Evolutionary conservation across 129 eudicot species (phyloP), one percentile per base, ranked within the genome.

Genomic region (Pulicaria dysenterica): DNA sequence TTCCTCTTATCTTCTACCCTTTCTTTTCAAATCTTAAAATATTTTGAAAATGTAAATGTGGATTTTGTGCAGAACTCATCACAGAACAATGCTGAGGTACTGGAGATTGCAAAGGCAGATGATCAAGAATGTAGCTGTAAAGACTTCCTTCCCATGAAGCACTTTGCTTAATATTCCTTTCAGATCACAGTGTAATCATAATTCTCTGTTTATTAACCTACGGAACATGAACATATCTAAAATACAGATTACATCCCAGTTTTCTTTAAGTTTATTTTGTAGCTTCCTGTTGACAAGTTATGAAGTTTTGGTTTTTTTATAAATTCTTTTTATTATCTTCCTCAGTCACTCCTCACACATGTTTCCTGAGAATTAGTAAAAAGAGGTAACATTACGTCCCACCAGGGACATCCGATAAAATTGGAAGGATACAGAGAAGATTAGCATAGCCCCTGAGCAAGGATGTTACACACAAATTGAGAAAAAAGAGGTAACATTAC

Each of bases 241-340:
- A 31, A 19, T 56, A 42, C 58, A 65, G 46, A n/a, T 67, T 36
- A 58, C 69, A 76, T 67, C 44, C 31, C 54, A 47, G 74, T 58
- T 76, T 44, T 76, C 67, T n/a, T n/a, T 57, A 43, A 76, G 56
- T 58, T 56, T 55, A 31, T 14, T 67, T 17, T 67, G 61, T 44
- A 55, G 59, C 80, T 12, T 66, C 59, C 13, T 45, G 57, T 66
- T 12, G 17, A 46, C 12, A 8, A 46, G 61, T 76, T 48, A 19
- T 8, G 24, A 12, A 36, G 46, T 76, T 43, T 46, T 6, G 8
- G 40, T 70, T 40, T 44, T 41, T 61, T 16, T 15, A n/a, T 62
- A 48, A 11, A 36, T 54, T 64, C 19, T 17, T 67, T 75, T n/a
- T 9, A 9, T 34, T 55, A 6, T 14, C 67, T 34, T 45, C 42